Evolutionary conservation across 805 yeast species (phyloP).

Genomic region (Candida sakaeoensis): DNA sequence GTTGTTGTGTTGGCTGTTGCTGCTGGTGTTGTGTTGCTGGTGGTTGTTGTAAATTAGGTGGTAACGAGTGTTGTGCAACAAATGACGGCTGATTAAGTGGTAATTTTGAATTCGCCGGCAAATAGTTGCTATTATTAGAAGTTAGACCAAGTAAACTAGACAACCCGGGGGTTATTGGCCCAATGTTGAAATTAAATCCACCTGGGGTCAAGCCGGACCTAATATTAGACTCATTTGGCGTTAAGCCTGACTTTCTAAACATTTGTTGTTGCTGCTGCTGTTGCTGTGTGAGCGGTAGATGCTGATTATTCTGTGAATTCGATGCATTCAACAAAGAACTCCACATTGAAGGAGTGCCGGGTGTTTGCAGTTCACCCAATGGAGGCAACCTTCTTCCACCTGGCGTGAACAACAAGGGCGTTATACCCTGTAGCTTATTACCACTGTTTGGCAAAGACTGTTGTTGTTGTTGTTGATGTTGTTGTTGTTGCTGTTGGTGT

Average conservation of each 20-base stretch:
- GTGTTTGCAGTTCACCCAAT: constrained; percentile 35
- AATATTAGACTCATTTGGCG: constrained; percentile 72
- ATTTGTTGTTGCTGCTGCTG: constrained; percentile 22
- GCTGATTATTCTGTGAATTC: not conserved
- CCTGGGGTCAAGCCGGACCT: constrained; percentile 75
- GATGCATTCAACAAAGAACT: constrained; percentile 40
- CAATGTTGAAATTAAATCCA: constrained; percentile 27
- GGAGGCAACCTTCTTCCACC: constrained; percentile 61
- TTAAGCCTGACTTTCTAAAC: constrained; percentile 54
- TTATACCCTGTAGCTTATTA: constrained; percentile 31
- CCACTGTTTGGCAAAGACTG: not conserved
- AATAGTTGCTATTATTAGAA: constrained; percentile 2
- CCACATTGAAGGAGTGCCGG: constrained; percentile 54
- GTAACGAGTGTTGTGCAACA: not conserved
- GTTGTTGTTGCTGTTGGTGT: no score
- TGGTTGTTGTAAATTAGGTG: constrained; percentile 9
- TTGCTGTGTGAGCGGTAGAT: constrained; percentile 7
- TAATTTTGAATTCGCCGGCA: not conserved
- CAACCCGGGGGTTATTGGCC: constrained; percentile 49
- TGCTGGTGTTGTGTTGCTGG: constrained; percentile 1
- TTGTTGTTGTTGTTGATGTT: no score
- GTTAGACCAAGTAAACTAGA: constrained; percentile 35
- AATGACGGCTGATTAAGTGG: constrained; percentile 9
- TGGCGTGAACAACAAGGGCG: constrained; percentile 54
- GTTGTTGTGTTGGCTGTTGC: constrained; percentile 9